Percentiles rank a stretch among this genome's conserved stretches.
Conservation (phyloP, 2,329 filamentous ascomycete genomes). For the Ophiostoma pallidulum region DNA sequence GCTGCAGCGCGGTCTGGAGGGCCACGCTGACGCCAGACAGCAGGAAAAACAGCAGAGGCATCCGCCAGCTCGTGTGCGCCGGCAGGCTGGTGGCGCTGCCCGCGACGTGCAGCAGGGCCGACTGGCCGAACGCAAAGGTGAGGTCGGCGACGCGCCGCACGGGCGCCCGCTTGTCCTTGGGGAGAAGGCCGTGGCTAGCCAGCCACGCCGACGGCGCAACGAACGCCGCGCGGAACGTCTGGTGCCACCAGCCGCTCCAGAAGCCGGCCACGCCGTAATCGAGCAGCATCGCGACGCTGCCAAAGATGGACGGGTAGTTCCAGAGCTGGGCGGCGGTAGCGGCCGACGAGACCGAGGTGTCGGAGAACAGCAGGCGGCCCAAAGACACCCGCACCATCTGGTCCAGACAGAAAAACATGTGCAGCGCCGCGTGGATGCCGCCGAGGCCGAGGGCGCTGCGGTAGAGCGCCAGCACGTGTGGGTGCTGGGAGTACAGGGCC, state of each 20-base stretch:
- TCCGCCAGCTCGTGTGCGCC: constrained; percentile 35
- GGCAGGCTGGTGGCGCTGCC: constrained; percentile 61
- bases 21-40: constrained; percentile 58
- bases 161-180: constrained; percentile 22
- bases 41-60: constrained; percentile 60
- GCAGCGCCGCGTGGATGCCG: constrained; percentile 51
- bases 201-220: constrained; percentile 47
- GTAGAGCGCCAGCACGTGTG: constrained; percentile 18
- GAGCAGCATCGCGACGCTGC: constrained; percentile 44
- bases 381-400: constrained; percentile 16
- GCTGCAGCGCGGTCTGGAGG: constrained; percentile 39
- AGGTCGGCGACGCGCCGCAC: constrained; percentile 5
- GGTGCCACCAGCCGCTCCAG: constrained; percentile 88
- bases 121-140: constrained; percentile 53
- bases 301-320: constrained; percentile 47
- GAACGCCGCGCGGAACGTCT: constrained; percentile 72
- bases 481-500: neutral
- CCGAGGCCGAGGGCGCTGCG: constrained; percentile 47
- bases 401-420: constrained; percentile 46
- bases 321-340: constrained; percentile 38
- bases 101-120: constrained; percentile 58
- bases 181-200: constrained; percentile 30
- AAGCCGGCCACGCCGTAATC: constrained; percentile 67
- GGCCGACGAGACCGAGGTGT: constrained; percentile 33
- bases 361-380: neutral